Base-by-base conservation (phyloP, 441 rosid genomes). In the Populus hybrid region DNA sequence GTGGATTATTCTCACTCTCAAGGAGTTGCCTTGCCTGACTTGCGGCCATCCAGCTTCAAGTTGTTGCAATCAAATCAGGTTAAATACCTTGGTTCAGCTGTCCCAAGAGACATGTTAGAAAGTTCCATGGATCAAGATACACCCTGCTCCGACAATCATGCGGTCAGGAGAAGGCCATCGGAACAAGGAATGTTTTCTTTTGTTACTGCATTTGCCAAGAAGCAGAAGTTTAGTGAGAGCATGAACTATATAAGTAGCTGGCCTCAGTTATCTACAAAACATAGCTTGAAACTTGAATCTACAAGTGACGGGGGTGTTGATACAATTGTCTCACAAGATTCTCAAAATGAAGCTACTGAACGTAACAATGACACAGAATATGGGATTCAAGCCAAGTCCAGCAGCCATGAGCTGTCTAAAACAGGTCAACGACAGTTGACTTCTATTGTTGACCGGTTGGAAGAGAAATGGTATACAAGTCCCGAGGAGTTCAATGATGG, bases 401-500 rank as follows among this genome's bases (percentile, higher is more conserved):
- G 80, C 36, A 81, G 71, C 69, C 33, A 40, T 68, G 73, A 70
- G 74, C 72, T 77, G 18, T 82, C 79, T 53, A 79, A 77, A 73
- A 67, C 82, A 66, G 81, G 78, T 76, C 83, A 83, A 56, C 87
- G 72, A 74, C 89, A 82, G 75, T 79, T 70, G 64, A 74, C 86
- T 26, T 78, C 81, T 42, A 66, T 72, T 77, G 74, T 56, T 77
- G 86, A 87, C 70, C 90, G 81, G 84, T 82, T 89, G 82, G 98
- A 96, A 89, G 92, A 85, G 77, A 93, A 90, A 79, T 94, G 99
- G 98, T 96, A 96, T 85, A 81, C 88, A 35, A 90, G 96, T 84
- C 98, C 95, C 2, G 98, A 96, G 90, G 92, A 92, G 83, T 82
- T 83, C 74, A 78, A 75, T 14, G 91, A 82, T 36, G 91, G 88